phyloP scores from a whole-genome alignment of 2,329 filamentous ascomycete genomes.

The Hysterium pulicare region DNA sequence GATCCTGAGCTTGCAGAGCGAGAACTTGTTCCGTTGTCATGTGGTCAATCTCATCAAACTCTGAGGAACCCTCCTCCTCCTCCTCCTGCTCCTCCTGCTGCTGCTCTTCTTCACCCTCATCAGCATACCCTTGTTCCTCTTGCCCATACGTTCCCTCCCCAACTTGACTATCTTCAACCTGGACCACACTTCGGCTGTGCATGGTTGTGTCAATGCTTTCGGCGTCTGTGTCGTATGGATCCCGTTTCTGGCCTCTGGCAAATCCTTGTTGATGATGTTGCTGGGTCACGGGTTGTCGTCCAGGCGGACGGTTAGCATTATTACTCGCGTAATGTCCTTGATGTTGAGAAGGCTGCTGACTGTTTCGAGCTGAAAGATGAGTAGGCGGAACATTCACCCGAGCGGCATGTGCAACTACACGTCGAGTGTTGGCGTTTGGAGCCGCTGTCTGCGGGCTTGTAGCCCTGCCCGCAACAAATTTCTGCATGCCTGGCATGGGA shows the following conservation, averaged over 20 bases:
- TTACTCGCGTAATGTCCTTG: not conserved
- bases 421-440: too few species aligned
- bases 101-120: constrained; percentile 4
- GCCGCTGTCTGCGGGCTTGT: too few species aligned
- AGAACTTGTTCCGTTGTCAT: not conserved
- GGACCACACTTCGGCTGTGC: constrained; percentile 16
- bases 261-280: constrained; percentile 13
- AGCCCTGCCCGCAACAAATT: constrained; percentile 17
- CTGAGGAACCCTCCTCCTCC: not conserved
- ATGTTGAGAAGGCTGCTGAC: not conserved
- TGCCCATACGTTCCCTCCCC: too few species aligned
- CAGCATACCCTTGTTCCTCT: too few species aligned
- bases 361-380: too few species aligned
- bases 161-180: constrained; percentile 16
- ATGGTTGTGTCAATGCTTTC: constrained; percentile 36
- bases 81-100: not conserved
- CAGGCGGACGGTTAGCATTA: constrained; percentile 1
- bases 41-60: constrained; percentile 5
- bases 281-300: not conserved
- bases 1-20: not conserved
- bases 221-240: constrained; percentile 36
- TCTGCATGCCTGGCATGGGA: constrained; percentile 11
- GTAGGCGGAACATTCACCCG: too few species aligned
- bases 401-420: too few species aligned
- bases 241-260: constrained; percentile 10